phyloP scores from a whole-genome alignment of 1,284 basidiomycete species.

The Marasmius tenuissimus region DNA sequence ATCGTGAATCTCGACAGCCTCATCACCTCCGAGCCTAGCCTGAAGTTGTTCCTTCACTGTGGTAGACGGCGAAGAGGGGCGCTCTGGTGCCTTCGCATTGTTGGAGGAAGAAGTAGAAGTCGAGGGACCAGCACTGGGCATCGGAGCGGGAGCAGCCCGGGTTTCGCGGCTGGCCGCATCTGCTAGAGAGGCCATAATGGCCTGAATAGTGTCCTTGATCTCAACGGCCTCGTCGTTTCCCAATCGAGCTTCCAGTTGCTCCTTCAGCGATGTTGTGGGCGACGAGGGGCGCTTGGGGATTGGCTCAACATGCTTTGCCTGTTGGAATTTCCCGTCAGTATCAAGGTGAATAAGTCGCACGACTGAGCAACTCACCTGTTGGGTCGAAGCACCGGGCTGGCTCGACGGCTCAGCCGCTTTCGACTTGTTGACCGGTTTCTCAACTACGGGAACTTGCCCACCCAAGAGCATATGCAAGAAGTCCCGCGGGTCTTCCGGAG shows the following conservation, averaged over 20 bases:
- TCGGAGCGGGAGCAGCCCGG: neutral
- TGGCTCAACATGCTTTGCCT: neutral
- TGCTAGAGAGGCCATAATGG: conserved; percentile 31
- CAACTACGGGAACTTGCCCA: too few relatives aligned
- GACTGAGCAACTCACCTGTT: too few relatives aligned
- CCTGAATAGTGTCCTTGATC: conserved; percentile 34
- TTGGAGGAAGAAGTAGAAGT: conserved; percentile 1
- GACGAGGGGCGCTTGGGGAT: neutral
- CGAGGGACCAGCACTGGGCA: neutral
- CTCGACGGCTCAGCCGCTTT: too few relatives aligned
- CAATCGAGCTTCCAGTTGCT: conserved; percentile 30
- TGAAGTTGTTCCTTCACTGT: conserved; percentile 32
- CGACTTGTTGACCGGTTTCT: too few relatives aligned
- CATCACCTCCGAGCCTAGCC: conserved; percentile 30
- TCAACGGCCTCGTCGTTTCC: conserved; percentile 30
- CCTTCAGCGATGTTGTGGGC: conserved; percentile 22
- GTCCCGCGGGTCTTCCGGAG: too few relatives aligned
- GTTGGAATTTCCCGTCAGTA: too few relatives aligned
- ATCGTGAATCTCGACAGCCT: conserved; percentile 33
- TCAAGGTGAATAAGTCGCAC: too few relatives aligned
- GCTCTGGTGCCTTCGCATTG: neutral
- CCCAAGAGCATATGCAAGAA: too few relatives aligned
- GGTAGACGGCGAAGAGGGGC: conserved; percentile 4
- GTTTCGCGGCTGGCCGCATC: neutral
- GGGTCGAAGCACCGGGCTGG: too few relatives aligned